Evolutionary conservation across 2,329 filamentous ascomycete genomes (phyloP).

Genomic region (Pseudocercospora pini-densiflorae): DNA sequence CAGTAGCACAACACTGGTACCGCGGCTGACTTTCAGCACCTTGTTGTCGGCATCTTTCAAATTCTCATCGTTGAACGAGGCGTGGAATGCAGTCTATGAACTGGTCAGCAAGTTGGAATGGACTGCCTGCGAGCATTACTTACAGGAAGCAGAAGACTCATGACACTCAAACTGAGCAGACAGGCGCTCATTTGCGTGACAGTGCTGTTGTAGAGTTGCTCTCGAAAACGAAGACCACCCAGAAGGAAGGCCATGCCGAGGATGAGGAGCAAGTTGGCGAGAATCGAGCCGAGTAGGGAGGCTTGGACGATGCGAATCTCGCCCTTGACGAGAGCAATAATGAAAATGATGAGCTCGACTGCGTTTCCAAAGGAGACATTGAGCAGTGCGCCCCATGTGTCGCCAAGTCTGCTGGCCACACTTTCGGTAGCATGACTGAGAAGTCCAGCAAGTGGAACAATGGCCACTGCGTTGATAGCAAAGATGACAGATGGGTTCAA

Average conservation of each 20-base stretch:
- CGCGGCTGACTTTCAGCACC: conserved; percentile 84
- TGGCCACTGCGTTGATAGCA: conserved; percentile 57
- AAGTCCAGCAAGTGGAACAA: conserved; percentile 56
- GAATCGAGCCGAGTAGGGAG: conserved; percentile 84
- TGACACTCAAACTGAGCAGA: conserved; percentile 85
- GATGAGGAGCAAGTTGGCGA: conserved; percentile 86
- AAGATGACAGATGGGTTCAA: conserved; percentile 52
- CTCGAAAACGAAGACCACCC: conserved; percentile 82
- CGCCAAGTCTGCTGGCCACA: conserved; percentile 53
- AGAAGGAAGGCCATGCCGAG: conserved; percentile 90
- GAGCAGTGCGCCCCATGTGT: conserved; percentile 55
- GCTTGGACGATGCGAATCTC: conserved; percentile 92
- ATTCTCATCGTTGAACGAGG: conserved; percentile 66
- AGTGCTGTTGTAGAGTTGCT: conserved; percentile 95
- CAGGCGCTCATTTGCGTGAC: conserved; percentile 97
- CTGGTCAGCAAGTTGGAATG: conserved; percentile 14
- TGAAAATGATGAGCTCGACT: conserved; percentile 61
- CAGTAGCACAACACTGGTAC: conserved; percentile 83
- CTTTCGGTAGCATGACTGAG: conserved; percentile 56
- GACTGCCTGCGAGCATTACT: conserved; percentile 31
- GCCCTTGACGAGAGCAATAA: conserved; percentile 77
- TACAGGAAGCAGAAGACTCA: conserved; percentile 82
- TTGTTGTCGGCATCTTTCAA: conserved; percentile 64
- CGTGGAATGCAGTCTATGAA: conserved; percentile 83
- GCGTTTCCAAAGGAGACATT: conserved; percentile 60